A percentile compares a stretch with the other conserved stretches of the same genome.
phyloP scores from a whole-genome alignment of 768 basidiomycete genomes.

The Phanerochaete carnosa region DNA sequence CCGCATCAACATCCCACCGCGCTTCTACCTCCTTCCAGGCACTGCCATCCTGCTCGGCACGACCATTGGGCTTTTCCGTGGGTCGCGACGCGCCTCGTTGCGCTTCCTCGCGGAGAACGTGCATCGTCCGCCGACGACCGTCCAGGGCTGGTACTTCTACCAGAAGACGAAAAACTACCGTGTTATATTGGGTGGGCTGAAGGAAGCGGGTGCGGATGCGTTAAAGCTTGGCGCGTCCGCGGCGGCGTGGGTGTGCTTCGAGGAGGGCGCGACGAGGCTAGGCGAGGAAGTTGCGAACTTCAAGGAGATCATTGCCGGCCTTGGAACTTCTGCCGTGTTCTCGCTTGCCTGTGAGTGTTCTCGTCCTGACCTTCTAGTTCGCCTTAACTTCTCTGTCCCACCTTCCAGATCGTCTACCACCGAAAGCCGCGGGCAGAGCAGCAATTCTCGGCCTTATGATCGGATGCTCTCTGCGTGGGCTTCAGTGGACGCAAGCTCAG shows the following conservation, averaged over 20 bases:
- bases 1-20: slow-evolving; percentile 47
- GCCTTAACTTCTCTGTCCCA: not conserved
- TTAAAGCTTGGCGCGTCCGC: slow-evolving; percentile 45
- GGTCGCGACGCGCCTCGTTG: slow-evolving; percentile 65
- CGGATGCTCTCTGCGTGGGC: slow-evolving; percentile 49
- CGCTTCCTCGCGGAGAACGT: slow-evolving; percentile 92
- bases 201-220: slow-evolving; percentile 60
- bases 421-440: slow-evolving; percentile 45
- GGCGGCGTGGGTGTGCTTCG: slow-evolving; percentile 45
- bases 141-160: slow-evolving; percentile 94
- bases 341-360: slow-evolving; percentile 47
- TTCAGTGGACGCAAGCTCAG: slow-evolving; percentile 27
- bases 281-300: slow-evolving; percentile 36
- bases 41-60: slow-evolving; percentile 59
- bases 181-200: slow-evolving; percentile 69
- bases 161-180: slow-evolving; percentile 95
- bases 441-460: slow-evolving; percentile 53
- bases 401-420: slow-evolving; percentile 52
- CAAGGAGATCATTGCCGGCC: slow-evolving; percentile 59
- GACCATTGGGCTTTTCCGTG: slow-evolving; percentile 71
- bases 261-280: slow-evolving; percentile 39
- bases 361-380: not conserved
- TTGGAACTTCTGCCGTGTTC: slow-evolving; percentile 61
- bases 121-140: slow-evolving; percentile 79
- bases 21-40: slow-evolving; percentile 59